phyloP scores from a whole-genome alignment of 352 stramenopile species.

The Plasmopara muralis region DNA sequence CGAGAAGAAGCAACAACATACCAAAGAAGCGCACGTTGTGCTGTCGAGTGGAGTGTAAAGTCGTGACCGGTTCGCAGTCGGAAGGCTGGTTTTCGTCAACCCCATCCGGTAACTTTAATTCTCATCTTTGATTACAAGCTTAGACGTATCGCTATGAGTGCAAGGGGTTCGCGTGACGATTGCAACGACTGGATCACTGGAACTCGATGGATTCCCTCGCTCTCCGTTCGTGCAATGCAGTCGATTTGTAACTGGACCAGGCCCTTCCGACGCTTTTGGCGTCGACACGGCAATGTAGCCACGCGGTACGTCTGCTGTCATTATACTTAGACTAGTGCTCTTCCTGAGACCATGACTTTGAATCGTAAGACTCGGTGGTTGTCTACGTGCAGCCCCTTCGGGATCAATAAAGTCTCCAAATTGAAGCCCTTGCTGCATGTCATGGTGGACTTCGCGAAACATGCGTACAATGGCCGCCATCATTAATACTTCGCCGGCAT shows the following conservation, averaged over 20 bases:
- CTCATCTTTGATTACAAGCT: neutral
- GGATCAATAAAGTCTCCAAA: conserved; percentile 72
- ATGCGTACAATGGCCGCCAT: conserved; percentile 76
- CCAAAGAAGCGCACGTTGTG: conserved; percentile 80
- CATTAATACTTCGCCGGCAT: conserved; percentile 71
- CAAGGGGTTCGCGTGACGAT: conserved; percentile 59
- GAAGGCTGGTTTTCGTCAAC: neutral
- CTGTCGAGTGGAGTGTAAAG: conserved; percentile 57
- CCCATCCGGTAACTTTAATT: neutral
- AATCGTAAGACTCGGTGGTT: conserved; percentile 18
- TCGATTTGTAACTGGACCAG: conserved; percentile 35
- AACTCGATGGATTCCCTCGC: conserved; percentile 10
- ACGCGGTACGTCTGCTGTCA: conserved; percentile 15
- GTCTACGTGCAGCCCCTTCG: conserved; percentile 17
- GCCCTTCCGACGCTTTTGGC: conserved; percentile 37
- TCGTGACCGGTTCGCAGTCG: neutral
- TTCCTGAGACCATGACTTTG: conserved; percentile 20
- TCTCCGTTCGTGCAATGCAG: conserved; percentile 22
- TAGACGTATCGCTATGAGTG: conserved; percentile 26
- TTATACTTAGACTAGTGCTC: conserved; percentile 22
- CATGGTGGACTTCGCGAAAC: conserved; percentile 80
- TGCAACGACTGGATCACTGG: conserved; percentile 35
- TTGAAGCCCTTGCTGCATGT: conserved; percentile 73
- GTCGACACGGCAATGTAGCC: conserved; percentile 37
- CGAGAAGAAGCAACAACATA: conserved; percentile 76